A percentile compares a stretch with the other conserved stretches of the same genome.
Evolutionary conservation across 371 early-diverging fungal species (phyloP).

Genomic region (Mucor irregularis): DNA sequence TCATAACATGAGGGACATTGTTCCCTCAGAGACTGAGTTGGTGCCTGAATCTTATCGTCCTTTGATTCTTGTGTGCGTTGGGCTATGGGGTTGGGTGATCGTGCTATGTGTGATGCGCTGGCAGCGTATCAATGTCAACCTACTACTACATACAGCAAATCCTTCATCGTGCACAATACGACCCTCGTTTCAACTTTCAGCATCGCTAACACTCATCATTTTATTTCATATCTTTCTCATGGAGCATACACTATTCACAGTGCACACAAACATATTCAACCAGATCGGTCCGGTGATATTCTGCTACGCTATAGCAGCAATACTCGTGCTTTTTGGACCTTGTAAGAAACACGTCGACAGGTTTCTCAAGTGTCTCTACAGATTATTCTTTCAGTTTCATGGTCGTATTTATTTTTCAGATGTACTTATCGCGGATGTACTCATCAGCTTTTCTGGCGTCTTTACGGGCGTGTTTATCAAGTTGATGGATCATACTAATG

Average conservation of each 20-base stretch:
- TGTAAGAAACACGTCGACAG: background rate
- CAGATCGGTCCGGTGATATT: background rate
- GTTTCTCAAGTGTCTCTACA: background rate
- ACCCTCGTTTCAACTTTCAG: background rate
- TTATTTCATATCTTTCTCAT: background rate
- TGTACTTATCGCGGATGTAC: constrained; percentile 85
- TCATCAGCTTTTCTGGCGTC: constrained; percentile 86
- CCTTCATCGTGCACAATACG: background rate
- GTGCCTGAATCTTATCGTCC: constrained; percentile 62
- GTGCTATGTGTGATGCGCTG: constrained; percentile 57
- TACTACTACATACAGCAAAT: background rate
- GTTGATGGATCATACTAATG: constrained; percentile 11
- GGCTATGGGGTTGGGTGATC: constrained; percentile 73
- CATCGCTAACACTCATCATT: background rate
- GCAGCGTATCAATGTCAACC: constrained; percentile 11
- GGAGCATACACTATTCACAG: background rate
- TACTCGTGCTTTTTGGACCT: background rate
- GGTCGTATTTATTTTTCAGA: constrained; percentile 72
- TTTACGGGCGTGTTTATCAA: constrained; percentile 73
- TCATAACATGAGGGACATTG: too few species aligned
- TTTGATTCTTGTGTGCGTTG: constrained; percentile 64
- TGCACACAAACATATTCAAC: background rate
- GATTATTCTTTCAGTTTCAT: background rate
- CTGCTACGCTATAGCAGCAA: background rate
- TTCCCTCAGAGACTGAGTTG: background rate